These are phyloP conservation scores for Geranomyces variabilis DNA, from an alignment of 192 early-diverging fungal species.

Conservation along the genomic window DNA sequence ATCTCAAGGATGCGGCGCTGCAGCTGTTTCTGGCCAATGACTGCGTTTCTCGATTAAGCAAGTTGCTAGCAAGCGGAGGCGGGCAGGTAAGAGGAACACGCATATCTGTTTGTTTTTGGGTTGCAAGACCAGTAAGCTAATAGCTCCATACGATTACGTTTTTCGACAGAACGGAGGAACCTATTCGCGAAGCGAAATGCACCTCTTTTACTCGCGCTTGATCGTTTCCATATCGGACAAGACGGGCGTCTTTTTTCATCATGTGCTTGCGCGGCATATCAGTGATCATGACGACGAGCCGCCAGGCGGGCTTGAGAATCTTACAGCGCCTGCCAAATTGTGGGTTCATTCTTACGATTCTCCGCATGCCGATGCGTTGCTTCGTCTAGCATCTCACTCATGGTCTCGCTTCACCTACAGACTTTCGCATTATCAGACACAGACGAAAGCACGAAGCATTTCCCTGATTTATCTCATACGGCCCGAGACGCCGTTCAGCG, in stretches of 20 bases:
- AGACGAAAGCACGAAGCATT: constrained; percentile 19
- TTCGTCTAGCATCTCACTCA: no score
- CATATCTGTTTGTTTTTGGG: no score
- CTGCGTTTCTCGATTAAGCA: not conserved
- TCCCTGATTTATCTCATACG: constrained; percentile 33
- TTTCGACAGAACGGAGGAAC: not conserved
- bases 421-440: constrained; percentile 3
- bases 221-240: constrained; percentile 14
- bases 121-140: no score
- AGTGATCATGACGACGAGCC: not conserved
- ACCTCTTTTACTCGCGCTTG: not conserved
- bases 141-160: no score
- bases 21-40: constrained; percentile 19
- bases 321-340: not conserved
- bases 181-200: not conserved
- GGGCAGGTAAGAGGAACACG: not conserved
- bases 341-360: not conserved
- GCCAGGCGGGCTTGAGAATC: not conserved
- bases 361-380: no score
- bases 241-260: constrained; percentile 24
- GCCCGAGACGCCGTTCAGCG: constrained; percentile 16
- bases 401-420: not conserved
- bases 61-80: not conserved
- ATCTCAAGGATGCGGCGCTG: constrained; percentile 24
- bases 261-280: not conserved